Conservation (phyloP, 192 early-diverging fungal genomes). For the Mortierella antarctica region DNA sequence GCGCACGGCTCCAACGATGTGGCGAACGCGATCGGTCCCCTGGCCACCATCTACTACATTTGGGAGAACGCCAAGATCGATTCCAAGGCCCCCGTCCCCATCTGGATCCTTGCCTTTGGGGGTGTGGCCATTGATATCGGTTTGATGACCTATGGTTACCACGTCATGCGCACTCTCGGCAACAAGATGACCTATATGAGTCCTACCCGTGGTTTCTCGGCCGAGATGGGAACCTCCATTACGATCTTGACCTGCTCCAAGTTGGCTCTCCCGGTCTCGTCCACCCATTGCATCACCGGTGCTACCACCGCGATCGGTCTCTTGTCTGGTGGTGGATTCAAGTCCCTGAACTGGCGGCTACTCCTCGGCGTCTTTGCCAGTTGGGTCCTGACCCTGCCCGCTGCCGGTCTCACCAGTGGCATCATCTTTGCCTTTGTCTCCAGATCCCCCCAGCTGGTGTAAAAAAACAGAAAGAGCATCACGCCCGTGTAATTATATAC, state of each 20-base stretch:
- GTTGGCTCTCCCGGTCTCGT: constrained; percentile 83
- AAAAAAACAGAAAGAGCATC: neutral
- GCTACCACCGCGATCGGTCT: constrained; percentile 80
- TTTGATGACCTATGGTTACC: constrained; percentile 79
- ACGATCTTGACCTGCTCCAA: constrained; percentile 86
- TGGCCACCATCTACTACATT: constrained; percentile 78
- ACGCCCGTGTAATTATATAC: too few species aligned
- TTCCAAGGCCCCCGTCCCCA: constrained; percentile 66
- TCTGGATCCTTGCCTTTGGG: constrained; percentile 80
- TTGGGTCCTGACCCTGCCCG: constrained; percentile 83
- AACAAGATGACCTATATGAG: constrained; percentile 88
- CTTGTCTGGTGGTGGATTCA: constrained; percentile 64
- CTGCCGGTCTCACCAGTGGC: constrained; percentile 73
- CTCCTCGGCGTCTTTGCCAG: constrained; percentile 71
- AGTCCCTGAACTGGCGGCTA: constrained; percentile 81
- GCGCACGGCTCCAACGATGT: constrained; percentile 90
- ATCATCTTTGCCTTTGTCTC: constrained; percentile 73
- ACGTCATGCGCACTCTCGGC: constrained; percentile 81
- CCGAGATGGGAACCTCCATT: constrained; percentile 80
- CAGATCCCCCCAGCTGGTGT: constrained; percentile 54
- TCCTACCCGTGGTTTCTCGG: constrained; percentile 83
- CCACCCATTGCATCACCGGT: constrained; percentile 87
- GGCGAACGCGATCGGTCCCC: constrained; percentile 85
- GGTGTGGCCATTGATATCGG: constrained; percentile 83
- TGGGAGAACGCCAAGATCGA: constrained; percentile 66